Percentiles rank a stretch among this genome's conserved stretches.
Evolutionary conservation across 768 basidiomycete species (phyloP).

Genomic region (Pleurotus tuber-regium): DNA sequence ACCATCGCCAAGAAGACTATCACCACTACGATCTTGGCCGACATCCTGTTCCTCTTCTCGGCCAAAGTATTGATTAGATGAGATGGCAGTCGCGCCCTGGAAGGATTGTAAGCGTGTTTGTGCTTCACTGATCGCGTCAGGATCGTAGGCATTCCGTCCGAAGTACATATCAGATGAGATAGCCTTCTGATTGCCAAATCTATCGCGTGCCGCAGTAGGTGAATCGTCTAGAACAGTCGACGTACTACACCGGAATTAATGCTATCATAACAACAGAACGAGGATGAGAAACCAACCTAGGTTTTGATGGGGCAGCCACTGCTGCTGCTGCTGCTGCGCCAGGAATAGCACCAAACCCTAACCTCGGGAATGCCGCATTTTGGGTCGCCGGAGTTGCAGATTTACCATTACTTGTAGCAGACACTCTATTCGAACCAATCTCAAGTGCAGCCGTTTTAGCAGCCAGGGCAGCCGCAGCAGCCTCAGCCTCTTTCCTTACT

Average conservation of each 20-base stretch:
- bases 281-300: conserved; percentile 25
- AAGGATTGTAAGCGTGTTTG: conserved; percentile 80
- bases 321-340: conserved; percentile 53
- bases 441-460: conserved; percentile 27
- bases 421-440: conserved; percentile 30
- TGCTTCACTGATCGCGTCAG: conserved; percentile 66
- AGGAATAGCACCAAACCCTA: conserved; percentile 86
- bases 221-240: conserved; percentile 45
- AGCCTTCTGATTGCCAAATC: conserved; percentile 89
- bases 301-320: conserved; percentile 35
- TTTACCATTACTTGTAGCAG: conserved; percentile 18
- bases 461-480: conserved; percentile 30
- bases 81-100: conserved; percentile 90
- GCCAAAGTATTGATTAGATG: conserved; percentile 96
- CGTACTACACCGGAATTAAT: not conserved
- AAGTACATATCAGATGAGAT: conserved; percentile 99
- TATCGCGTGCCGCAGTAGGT: conserved; percentile 81
- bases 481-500: conserved; percentile 60
- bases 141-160: conserved; percentile 85
- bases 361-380: conserved; percentile 51
- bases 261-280: conserved; percentile 3
- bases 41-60: conserved; percentile 78
- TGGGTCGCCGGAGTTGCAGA: not conserved
- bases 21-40: conserved; percentile 34
- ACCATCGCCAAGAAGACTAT: conserved; percentile 45